A percentile compares a stretch with the other conserved stretches of the same genome.
Evolutionary conservation across 2,329 filamentous ascomycete species (phyloP).

Genomic region (Emydomyces testavorans): DNA sequence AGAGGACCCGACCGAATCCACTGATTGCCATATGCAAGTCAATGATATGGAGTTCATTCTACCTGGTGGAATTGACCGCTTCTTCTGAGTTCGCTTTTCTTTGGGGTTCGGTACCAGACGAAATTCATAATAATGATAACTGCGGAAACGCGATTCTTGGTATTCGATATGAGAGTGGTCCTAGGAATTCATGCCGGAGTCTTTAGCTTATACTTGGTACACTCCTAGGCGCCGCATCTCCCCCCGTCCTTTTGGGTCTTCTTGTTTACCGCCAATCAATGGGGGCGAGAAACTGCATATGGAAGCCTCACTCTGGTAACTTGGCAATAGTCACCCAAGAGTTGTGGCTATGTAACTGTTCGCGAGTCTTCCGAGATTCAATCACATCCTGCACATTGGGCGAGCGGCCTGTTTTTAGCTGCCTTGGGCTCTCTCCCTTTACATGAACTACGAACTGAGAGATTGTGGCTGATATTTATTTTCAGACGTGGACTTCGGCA

Average conservation of each 20-base stretch:
- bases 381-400: neutral
- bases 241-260: neutral
- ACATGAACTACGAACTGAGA: neutral
- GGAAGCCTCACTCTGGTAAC: constrained; percentile 11
- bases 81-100: neutral
- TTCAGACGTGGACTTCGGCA: constrained; percentile 1
- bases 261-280: constrained; percentile 2
- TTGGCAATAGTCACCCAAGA: neutral
- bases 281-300: neutral
- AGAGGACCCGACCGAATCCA: neutral
- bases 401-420: neutral
- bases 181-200: neutral
- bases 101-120: neutral
- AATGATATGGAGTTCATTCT: neutral
- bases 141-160: neutral
- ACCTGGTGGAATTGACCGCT: constrained; percentile 5
- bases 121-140: neutral
- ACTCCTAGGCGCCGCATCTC: neutral
- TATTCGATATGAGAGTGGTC: neutral
- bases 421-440: neutral
- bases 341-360: neutral
- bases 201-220: neutral
- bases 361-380: neutral
- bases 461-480: neutral
- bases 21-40: neutral